A percentile compares a stretch with the other conserved stretches of the same genome.
These are phyloP conservation scores for Tetrahymena malaccensis DNA, from an alignment of 73 alveolate genomes.

Conservation along the genomic window DNA sequence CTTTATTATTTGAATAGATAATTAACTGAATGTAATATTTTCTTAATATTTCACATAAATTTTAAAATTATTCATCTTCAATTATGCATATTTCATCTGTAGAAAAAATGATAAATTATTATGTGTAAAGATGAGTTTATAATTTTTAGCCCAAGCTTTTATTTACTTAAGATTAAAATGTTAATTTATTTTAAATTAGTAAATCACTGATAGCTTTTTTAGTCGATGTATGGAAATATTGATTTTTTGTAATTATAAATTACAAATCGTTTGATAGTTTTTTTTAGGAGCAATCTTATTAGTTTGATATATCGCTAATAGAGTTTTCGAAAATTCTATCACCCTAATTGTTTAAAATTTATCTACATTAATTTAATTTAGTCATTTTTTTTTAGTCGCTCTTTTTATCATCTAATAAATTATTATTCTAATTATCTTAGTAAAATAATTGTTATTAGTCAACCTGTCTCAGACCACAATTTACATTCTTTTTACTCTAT, in stretches of 20 bases:
- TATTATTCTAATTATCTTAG: too few relatives aligned
- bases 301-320: neutral
- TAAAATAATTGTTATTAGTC: too few relatives aligned
- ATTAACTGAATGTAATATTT: neutral
- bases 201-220: neutral
- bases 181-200: neutral
- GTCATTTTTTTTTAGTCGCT: too few relatives aligned
- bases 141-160: neutral
- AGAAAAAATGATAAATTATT: neutral
- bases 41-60: neutral
- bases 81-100: neutral
- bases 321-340: too few relatives aligned
- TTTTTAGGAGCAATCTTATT: neutral
- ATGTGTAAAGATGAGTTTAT: neutral
- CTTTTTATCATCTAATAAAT: too few relatives aligned
- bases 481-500: too few relatives aligned
- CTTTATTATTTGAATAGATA: neutral
- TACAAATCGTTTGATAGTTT: neutral
- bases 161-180: neutral
- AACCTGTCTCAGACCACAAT: too few relatives aligned
- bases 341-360: too few relatives aligned
- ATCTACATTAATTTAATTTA: too few relatives aligned
- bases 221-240: neutral
- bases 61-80: neutral
- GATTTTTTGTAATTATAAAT: too few relatives aligned